Conservation (phyloP, 2,329 filamentous ascomycete genomes). For the Aureobasidium sp. region DNA sequence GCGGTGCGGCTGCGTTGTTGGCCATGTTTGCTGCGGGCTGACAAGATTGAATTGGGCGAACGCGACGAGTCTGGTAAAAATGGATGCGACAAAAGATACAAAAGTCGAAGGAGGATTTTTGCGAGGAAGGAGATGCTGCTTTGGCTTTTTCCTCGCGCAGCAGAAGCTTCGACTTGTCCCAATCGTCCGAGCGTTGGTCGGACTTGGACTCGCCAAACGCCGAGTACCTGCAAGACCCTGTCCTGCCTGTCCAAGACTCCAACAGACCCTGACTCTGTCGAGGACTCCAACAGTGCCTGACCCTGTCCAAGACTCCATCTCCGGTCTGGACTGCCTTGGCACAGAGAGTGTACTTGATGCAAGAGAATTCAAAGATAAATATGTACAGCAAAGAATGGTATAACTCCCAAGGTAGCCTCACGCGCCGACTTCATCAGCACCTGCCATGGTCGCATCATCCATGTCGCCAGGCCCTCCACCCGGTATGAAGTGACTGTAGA, state of each 20-base stretch:
- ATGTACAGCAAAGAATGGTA: neutral
- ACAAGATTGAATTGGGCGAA: neutral
- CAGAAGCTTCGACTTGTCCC: neutral
- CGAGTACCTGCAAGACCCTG: neutral
- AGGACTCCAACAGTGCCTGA: neutral
- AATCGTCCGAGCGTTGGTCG: neutral
- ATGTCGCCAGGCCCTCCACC: neutral
- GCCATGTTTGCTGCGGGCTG: conserved; percentile 13
- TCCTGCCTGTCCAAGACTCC: neutral
- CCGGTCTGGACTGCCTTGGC: neutral
- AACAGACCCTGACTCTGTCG: neutral
- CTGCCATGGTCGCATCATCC: conserved; percentile 5
- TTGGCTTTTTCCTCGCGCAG: neutral
- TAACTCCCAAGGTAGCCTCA: neutral
- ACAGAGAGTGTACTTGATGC: neutral
- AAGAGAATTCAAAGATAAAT: neutral
- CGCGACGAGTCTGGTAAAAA: neutral
- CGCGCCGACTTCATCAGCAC: neutral
- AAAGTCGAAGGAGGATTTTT: neutral
- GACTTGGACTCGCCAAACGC: neutral
- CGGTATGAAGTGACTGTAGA: conserved; percentile 14
- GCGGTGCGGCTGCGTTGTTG: conserved; percentile 19
- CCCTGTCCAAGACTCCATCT: neutral
- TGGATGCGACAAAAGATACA: neutral
- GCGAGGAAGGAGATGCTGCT: neutral